Conservation (phyloP, 805 yeast species). For the Dipodascus geniculatus region DNA sequence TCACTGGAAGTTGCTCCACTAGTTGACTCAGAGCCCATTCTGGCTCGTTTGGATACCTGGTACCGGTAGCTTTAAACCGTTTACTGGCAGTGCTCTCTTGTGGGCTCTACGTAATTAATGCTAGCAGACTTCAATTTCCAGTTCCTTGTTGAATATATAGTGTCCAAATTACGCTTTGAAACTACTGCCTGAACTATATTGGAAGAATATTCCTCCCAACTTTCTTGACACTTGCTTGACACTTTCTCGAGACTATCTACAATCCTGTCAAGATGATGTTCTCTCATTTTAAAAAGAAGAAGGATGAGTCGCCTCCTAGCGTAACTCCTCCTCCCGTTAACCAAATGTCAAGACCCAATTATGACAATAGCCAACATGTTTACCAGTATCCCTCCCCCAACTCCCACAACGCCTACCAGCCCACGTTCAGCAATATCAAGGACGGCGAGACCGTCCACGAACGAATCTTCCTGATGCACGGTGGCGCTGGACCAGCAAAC, state of each 20-base stretch:
- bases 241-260: too few species aligned
- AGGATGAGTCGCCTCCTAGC: neutral
- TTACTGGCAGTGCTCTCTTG: too few species aligned
- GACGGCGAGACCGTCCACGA: conserved; percentile 17
- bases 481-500: conserved; percentile 22
- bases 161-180: too few species aligned
- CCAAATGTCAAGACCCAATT: neutral
- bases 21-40: too few species aligned
- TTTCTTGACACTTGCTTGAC: too few species aligned
- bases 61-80: too few species aligned
- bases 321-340: neutral
- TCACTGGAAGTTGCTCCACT: too few species aligned
- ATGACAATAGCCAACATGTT: neutral
- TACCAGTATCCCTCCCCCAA: neutral
- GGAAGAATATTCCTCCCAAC: too few species aligned
- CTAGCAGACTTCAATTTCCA: neutral
- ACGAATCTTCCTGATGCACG: conserved; percentile 27
- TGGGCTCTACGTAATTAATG: neutral
- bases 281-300: conserved; percentile 1
- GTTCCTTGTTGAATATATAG: too few species aligned
- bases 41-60: too few species aligned
- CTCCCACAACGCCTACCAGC: neutral
- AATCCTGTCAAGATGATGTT: neutral
- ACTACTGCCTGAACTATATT: neutral
- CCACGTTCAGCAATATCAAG: conserved; percentile 21